Conservation (phyloP, 75 land plant genomes). For the Pinus tabuliformis region DNA sequence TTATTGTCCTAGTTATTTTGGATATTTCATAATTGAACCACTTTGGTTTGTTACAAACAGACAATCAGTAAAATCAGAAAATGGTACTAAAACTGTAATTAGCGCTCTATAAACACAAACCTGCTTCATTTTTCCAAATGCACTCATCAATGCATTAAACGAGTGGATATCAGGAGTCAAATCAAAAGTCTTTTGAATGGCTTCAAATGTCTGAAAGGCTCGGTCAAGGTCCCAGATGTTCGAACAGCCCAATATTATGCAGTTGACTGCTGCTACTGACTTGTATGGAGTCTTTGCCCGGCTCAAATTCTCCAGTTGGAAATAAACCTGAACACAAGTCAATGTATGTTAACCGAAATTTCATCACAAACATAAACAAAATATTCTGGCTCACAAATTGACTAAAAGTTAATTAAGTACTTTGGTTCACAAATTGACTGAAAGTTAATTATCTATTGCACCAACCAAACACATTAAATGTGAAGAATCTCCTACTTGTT, state of each 20-base stretch:
- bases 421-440: too few relatives aligned
- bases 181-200: slow-evolving; percentile 65
- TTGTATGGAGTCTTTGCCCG: slow-evolving; percentile 55
- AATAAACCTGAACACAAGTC: slow-evolving; percentile 68
- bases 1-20: too few relatives aligned
- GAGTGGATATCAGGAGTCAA: slow-evolving; percentile 88
- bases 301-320: slow-evolving; percentile 69
- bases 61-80: not conserved
- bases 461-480: too few relatives aligned
- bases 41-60: too few relatives aligned
- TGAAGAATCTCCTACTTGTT: too few relatives aligned
- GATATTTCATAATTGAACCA: too few relatives aligned
- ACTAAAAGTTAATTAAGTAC: not conserved
- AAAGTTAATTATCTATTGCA: too few relatives aligned
- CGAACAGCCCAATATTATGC: slow-evolving; percentile 87
- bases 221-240: slow-evolving; percentile 94
- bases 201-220: slow-evolving; percentile 94
- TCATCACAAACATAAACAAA: not conserved
- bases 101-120: slow-evolving; percentile 24
- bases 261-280: slow-evolving; percentile 90
- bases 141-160: slow-evolving; percentile 84
- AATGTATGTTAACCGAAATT: slow-evolving; percentile 1
- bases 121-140: slow-evolving; percentile 86
- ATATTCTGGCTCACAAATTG: too few relatives aligned
- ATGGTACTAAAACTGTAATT: not conserved